Base-by-base conservation (phyloP, 2,329 filamentous ascomycete species). In the Colletotrichum sp. region DNA sequence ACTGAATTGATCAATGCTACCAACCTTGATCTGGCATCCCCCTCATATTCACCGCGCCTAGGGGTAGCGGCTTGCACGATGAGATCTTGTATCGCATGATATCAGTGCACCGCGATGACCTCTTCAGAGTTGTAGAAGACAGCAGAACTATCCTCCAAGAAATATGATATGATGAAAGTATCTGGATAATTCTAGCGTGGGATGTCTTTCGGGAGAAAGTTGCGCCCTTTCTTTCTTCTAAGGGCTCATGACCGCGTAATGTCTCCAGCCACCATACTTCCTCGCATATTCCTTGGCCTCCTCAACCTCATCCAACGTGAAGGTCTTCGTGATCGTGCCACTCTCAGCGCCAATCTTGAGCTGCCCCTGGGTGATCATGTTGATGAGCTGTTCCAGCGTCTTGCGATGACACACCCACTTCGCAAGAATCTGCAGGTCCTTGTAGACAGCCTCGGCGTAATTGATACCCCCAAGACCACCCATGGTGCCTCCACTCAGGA, bases 241-340 rank as follows among this genome's bases (percentile, higher is more conserved):
- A 28, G 26, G 39, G n/a, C 12, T 9, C 18, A 55, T 24, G 18
- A 26, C 26, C 3, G 21, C 30, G 13, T 68, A 68, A 9, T 59
- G 65, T 3, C 65, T 68, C 65, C 65, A 68, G 16, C 28, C 65
- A 8, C 28, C 49, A 2, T 26, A 3, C 2, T n/a, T 13, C 4
- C 4, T 32, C 13, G 44, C 44, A 30, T 57, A 57, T 8, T 34
- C 28, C 15, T 24, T 34, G 8, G 49, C 65, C 15, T 68, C 44
- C 8, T n/a, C 28, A 0, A 13, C 44, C 13, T 68, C 0, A 0
- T 68, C 44, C 44, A 68, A 10, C 0, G 2, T 36, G 18, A 55
- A 68, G 8, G 9, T 49, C n/a, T 57, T 34, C 26, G 24, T 26
- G 10, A 55, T 32, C 44, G 44, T 68, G 26, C 65, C 65, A 15